Evolutionary conservation across 192 early-diverging fungal species (phyloP), one percentile per base, ranked within the genome.

Genomic region (Lunasporangiospora selenospora): DNA sequence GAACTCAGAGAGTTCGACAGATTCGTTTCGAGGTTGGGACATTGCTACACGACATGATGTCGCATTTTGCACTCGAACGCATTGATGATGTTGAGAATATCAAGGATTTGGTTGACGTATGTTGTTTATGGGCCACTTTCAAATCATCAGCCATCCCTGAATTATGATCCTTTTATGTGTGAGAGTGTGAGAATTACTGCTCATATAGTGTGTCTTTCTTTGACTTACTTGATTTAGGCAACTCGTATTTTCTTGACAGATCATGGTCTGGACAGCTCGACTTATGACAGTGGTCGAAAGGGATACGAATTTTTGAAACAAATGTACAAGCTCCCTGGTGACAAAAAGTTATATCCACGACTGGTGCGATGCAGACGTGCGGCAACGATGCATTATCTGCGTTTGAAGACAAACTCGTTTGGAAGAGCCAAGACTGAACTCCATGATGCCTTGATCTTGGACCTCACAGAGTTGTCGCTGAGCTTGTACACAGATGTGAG

Each of bases 1-100:
- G 77, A 48, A 81, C 81, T n/a, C 40, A 75, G 59, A 77, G 53
- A 27, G 83, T 75, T 15, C 53, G 76, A 31, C n/a, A 48, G 29
- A 67, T 92, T 18, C 86, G 91, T 21, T 71, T 78, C 15, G 55
- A 76, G 2, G 77, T 88, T 11, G 88, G 85, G 4, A 39, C 75
- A 26, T 56, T 85, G 15, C 45, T 92, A 5, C 81, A 84, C 32
- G 61, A 81, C 15, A 51, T 85, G 7, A 80, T 87, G 24, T 50
- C 23, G 5, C 83, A 77, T 50, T 85, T 91, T 62, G 71, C 60
- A 13, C 65, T 55, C 0, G 60, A 77, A 6, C 77, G 81, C 13
- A 90, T 89, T 43, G 91, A 95, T 65, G 91, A 95, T 67, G 86
- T 92, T 2, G 92, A 90, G 51, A 86, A 83, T 58, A 80, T 89